Evolutionary conservation across 495 filamentous ascomycete genomes (phyloP).

Genomic region (Podospora anserina): DNA sequence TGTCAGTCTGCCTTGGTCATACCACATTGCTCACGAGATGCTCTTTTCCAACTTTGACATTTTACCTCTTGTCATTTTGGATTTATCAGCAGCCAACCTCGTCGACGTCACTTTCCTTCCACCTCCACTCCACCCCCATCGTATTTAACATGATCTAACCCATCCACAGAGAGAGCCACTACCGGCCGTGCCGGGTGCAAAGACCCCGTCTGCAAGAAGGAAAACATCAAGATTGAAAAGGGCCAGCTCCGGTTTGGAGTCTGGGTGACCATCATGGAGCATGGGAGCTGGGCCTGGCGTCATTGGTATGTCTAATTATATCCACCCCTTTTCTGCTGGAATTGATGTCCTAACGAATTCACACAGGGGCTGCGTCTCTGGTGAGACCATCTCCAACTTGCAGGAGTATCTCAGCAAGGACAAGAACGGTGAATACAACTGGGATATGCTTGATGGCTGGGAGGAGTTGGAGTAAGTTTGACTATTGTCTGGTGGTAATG

Average conservation of each 20-base stretch:
- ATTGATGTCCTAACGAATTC: neutral
- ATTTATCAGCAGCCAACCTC: neutral
- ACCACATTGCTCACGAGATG: too few relatives aligned
- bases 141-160: slow-evolving; percentile 19
- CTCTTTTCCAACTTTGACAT: too few relatives aligned
- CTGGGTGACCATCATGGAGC: slow-evolving; percentile 54
- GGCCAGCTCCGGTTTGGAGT: slow-evolving; percentile 68
- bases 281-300: slow-evolving; percentile 59
- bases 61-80: too few relatives aligned
- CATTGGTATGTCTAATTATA: slow-evolving; percentile 63
- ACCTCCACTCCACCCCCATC: neutral
- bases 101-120: neutral
- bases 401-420: slow-evolving; percentile 40
- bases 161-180: slow-evolving; percentile 54
- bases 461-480: slow-evolving; percentile 59
- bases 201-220: slow-evolving; percentile 63
- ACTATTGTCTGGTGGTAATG: neutral
- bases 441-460: slow-evolving; percentile 61
- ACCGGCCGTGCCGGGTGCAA: slow-evolving; percentile 65
- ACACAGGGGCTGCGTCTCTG: slow-evolving; percentile 76
- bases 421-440: slow-evolving; percentile 38
- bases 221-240: slow-evolving; percentile 66
- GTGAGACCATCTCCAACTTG: slow-evolving; percentile 56
- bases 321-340: neutral
- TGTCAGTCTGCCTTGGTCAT: too few relatives aligned